phyloP scores from a whole-genome alignment of 345 rosid species.

The Mallotus nudiflorus region DNA sequence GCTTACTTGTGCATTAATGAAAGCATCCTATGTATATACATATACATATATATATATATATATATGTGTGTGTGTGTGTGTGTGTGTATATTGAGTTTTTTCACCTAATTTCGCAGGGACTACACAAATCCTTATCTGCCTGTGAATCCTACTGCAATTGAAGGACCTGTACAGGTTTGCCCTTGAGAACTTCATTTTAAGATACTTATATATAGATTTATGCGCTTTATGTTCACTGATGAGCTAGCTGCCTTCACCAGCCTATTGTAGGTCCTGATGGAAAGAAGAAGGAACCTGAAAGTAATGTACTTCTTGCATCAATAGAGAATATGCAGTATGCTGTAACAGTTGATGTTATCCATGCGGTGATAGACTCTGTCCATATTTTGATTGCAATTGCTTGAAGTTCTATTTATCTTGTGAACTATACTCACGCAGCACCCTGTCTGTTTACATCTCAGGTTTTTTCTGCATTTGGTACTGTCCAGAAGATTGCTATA shows the following conservation, averaged over 20 bases:
- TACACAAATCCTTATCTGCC: slow-evolving; percentile 97
- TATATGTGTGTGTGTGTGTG: too few species aligned
- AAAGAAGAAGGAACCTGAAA: slow-evolving; percentile 82
- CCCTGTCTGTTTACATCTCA: slow-evolving; percentile 21
- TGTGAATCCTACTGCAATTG: slow-evolving; percentile 93
- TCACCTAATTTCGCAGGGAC: slow-evolving; percentile 55
- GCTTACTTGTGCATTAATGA: slow-evolving; percentile 8
- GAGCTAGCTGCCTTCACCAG: slow-evolving; percentile 42
- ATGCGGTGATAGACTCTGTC: slow-evolving; percentile 55
- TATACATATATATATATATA: too few species aligned
- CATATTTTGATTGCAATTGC: slow-evolving; percentile 1
- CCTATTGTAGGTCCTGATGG: slow-evolving; percentile 86
- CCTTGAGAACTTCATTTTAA: not conserved
- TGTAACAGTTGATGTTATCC: slow-evolving; percentile 87
- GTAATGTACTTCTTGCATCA: slow-evolving; percentile 91
- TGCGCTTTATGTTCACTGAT: slow-evolving; percentile 6
- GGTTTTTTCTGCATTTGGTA: slow-evolving; percentile 92
- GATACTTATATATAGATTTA: not conserved
- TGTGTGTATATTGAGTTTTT: too few species aligned
- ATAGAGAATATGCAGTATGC: slow-evolving; percentile 99
- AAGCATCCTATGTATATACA: not conserved
- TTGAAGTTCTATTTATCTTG: not conserved
- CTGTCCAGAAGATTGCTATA: slow-evolving; percentile 90
- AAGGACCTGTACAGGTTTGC: slow-evolving; percentile 72
- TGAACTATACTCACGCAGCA: slow-evolving; percentile 11